These are phyloP conservation scores for Colletotrichum sp. DNA, from an alignment of 2,329 filamentous ascomycete species.

Conservation along the genomic window DNA sequence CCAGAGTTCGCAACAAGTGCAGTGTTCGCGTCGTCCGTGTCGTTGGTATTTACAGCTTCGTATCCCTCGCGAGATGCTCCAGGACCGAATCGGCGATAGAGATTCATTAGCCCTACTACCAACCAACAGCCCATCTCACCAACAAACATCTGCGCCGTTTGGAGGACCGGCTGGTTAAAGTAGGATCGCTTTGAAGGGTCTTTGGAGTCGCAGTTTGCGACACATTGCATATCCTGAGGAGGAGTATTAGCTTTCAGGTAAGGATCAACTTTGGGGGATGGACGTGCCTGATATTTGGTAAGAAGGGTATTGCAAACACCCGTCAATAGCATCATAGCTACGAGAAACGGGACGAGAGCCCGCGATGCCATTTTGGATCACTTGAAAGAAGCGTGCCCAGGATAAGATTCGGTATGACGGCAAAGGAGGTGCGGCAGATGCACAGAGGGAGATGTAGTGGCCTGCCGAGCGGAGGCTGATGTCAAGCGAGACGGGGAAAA, in stretches of 20 bases:
- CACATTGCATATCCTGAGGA: conserved; percentile 90
- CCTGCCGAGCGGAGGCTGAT: neutral
- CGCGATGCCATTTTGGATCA: conserved; percentile 68
- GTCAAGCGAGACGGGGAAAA: neutral
- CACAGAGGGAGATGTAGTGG: neutral
- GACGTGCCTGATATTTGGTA: conserved; percentile 88
- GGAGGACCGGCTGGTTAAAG: conserved; percentile 95
- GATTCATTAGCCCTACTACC: conserved; percentile 73
- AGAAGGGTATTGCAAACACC: conserved; percentile 96
- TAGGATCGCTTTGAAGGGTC: conserved; percentile 69
- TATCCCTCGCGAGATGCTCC: conserved; percentile 63
- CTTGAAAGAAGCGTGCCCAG: neutral
- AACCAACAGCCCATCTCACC: conserved; percentile 97
- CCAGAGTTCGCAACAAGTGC: conserved; percentile 46
- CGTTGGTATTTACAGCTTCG: conserved; percentile 61
- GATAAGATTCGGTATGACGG: neutral
- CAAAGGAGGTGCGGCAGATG: neutral
- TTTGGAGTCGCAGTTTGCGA: conserved; percentile 81
- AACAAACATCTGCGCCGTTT: conserved; percentile 98
- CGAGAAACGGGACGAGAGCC: conserved; percentile 80
- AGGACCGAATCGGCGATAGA: conserved; percentile 65
- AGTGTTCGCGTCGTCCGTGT: conserved; percentile 48
- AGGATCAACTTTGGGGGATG: neutral
- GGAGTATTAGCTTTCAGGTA: neutral
- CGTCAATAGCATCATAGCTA: conserved; percentile 95